Evolutionary conservation across 495 filamentous ascomycete genomes (phyloP).

Genomic region (Penicillium cosmopolitanum): DNA sequence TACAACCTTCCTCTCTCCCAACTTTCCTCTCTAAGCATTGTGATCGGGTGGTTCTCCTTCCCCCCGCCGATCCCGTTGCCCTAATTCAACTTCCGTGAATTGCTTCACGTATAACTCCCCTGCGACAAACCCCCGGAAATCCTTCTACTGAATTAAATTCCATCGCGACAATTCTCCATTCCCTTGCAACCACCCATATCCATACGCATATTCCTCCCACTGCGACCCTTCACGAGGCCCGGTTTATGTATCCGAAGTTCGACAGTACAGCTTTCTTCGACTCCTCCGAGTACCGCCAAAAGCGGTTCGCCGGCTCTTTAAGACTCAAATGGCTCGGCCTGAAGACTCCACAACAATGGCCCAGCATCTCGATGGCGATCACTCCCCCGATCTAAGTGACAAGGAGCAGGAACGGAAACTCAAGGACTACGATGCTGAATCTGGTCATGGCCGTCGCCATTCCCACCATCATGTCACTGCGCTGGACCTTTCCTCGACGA

Average conservation of each 20-base stretch:
- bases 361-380: conserved; percentile 21
- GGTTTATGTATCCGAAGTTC: conserved; percentile 42
- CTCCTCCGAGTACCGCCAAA: conserved; percentile 39
- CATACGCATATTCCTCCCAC: conserved; percentile 6
- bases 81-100: conserved; percentile 1
- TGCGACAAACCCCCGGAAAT: neutral
- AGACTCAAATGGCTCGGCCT: conserved; percentile 44
- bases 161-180: conserved; percentile 6
- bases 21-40: conserved; percentile 1
- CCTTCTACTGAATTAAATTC: neutral
- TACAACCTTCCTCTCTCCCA: neutral
- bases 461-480: conserved; percentile 25
- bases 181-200: conserved; percentile 4
- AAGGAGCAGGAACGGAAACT: conserved; percentile 32
- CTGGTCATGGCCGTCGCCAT: conserved; percentile 27
- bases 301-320: conserved; percentile 44
- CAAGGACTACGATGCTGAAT: conserved; percentile 41
- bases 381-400: conserved; percentile 29
- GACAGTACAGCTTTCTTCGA: conserved; percentile 27
- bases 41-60: conserved; percentile 1
- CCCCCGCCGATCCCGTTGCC: conserved; percentile 17
- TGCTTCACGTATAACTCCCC: neutral
- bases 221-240: conserved; percentile 20
- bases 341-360: conserved; percentile 26
- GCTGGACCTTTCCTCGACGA: conserved; percentile 34